Conservation (phyloP, 2,329 filamentous ascomycete species). For the Saccharata proteae region DNA sequence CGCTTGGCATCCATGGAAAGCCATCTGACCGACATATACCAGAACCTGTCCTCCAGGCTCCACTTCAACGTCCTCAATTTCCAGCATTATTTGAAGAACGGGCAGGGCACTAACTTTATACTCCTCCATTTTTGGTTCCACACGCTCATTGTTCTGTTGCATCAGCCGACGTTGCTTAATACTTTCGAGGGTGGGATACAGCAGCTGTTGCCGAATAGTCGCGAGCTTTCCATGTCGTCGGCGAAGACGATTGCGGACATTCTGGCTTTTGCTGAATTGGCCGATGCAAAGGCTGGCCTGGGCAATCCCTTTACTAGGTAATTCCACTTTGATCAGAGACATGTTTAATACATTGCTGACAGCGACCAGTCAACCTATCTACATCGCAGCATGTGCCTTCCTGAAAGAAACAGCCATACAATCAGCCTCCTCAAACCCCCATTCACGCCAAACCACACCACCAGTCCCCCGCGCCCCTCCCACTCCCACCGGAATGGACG, state of each 20-base stretch:
- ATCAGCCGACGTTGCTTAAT: conserved; percentile 71
- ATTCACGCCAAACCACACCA: conserved; percentile 48
- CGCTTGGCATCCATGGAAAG: conserved; percentile 67
- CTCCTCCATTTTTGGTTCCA: conserved; percentile 84
- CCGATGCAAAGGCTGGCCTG: conserved; percentile 74
- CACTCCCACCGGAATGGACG: no score
- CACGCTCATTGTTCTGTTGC: conserved; percentile 70
- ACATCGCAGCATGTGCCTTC: conserved; percentile 82
- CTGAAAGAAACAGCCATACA: conserved; percentile 68
- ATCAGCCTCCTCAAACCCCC: conserved; percentile 48
- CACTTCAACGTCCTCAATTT: conserved; percentile 83
- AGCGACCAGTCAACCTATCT: conserved; percentile 64
- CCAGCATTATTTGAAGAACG: conserved; percentile 66
- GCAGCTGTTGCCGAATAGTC: conserved; percentile 66
- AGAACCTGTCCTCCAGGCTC: conserved; percentile 59
- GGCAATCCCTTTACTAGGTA: conserved; percentile 69
- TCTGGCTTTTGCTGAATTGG: conserved; percentile 70
- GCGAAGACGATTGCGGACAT: conserved; percentile 90
- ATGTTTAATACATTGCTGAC: conserved; percentile 9
- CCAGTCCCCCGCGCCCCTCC: conserved; percentile 15
- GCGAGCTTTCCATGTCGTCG: conserved; percentile 73
- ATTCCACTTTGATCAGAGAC: neutral
- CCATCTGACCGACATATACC: conserved; percentile 63
- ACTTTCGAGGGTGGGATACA: conserved; percentile 59
- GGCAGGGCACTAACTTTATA: conserved; percentile 78